Evolutionary conservation across 176 grass and related monocot species (phyloP).

Genomic region (Oryza australiensis): DNA sequence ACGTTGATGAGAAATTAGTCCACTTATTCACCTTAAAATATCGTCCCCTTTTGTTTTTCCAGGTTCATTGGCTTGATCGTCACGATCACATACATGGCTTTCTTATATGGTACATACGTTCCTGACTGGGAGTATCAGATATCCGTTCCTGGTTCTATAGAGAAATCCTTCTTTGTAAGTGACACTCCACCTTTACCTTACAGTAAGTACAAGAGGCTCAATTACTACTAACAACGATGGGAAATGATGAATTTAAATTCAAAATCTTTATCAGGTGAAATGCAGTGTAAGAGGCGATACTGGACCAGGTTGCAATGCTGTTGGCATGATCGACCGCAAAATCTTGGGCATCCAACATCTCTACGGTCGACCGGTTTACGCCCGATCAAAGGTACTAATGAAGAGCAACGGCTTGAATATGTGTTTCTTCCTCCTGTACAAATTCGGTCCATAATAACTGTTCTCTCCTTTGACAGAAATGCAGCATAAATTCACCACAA

Average conservation of each 20-base stretch:
- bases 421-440: not conserved
- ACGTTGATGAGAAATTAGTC: not conserved
- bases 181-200: not conserved
- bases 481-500: slow-evolving; percentile 67
- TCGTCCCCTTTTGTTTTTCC: not conserved
- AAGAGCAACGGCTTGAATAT: not conserved
- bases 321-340: slow-evolving; percentile 81
- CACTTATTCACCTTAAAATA: not conserved
- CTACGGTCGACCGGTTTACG: slow-evolving; percentile 73
- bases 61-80: slow-evolving; percentile 57
- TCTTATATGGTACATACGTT: slow-evolving; percentile 74
- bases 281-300: slow-evolving; percentile 79
- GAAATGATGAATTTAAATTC: slow-evolving; percentile 8
- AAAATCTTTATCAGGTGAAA: slow-evolving; percentile 57
- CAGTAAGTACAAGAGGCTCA: not conserved
- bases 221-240: not conserved
- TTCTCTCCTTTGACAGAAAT: slow-evolving; percentile 53
- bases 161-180: slow-evolving; percentile 57
- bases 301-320: slow-evolving; percentile 77
- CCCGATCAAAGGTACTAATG: slow-evolving; percentile 64
- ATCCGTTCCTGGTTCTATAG: slow-evolving; percentile 42
- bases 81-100: slow-evolving; percentile 49
- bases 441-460: not conserved
- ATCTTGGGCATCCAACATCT: slow-evolving; percentile 87
- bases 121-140: slow-evolving; percentile 68